Evolutionary conservation across 2,329 filamentous ascomycete species (phyloP).

Genomic region (Aspergillus ustus): DNA sequence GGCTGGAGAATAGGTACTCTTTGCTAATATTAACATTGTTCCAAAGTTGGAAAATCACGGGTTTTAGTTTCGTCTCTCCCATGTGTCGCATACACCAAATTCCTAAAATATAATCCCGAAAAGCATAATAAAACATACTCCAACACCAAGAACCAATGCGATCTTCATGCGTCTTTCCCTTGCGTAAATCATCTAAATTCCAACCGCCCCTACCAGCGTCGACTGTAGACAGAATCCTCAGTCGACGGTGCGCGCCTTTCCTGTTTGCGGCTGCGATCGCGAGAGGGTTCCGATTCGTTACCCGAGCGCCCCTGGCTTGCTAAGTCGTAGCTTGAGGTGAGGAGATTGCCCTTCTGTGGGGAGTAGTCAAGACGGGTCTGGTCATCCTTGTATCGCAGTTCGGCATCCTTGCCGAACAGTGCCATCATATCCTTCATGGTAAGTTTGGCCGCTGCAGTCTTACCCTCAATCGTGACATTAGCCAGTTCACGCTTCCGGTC

Average conservation of each 20-base stretch:
- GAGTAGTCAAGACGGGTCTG: constrained; percentile 46
- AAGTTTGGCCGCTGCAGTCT: constrained; percentile 76
- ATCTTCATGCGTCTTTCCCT: neutral
- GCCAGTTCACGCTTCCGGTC: constrained; percentile 91
- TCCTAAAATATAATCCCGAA: neutral
- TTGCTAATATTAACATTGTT: neutral
- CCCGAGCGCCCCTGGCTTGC: constrained; percentile 11
- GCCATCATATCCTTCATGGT: constrained; percentile 92
- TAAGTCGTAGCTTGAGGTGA: constrained; percentile 33
- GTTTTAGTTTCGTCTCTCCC: neutral
- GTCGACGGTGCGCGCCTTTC: constrained; percentile 29
- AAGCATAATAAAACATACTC: neutral
- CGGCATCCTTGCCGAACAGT: constrained; percentile 76
- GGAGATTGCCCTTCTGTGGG: constrained; percentile 37
- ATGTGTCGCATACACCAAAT: neutral
- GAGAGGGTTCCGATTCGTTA: constrained; percentile 20
- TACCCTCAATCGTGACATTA: constrained; percentile 86
- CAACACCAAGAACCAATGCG: neutral
- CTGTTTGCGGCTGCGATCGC: constrained; percentile 24
- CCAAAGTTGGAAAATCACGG: neutral
- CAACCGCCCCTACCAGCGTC: constrained; percentile 39
- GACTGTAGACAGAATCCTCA: constrained; percentile 49
- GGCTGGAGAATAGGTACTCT: neutral
- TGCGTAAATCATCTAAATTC: neutral
- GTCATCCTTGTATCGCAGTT: constrained; percentile 49